Evolutionary conservation across 192 early-diverging fungal genomes (phyloP).

Genomic region (Coemansia reversa): DNA sequence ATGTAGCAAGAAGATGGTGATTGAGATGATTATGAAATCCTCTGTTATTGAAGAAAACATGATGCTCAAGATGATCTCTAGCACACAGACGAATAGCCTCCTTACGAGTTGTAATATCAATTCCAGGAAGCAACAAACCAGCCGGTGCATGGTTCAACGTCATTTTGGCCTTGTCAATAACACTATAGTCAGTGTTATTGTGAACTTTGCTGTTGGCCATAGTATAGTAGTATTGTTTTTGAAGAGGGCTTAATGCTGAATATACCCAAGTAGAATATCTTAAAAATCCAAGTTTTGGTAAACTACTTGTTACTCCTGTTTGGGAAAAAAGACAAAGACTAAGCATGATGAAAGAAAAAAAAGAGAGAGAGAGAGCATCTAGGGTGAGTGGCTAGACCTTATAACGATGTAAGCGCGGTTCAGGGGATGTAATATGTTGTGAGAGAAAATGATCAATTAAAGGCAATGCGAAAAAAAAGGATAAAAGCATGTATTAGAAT

Average conservation of each 20-base stretch:
- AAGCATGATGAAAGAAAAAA: too few relatives aligned
- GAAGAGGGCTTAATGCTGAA: not conserved
- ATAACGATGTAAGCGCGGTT: too few relatives aligned
- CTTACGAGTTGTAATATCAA: constrained; percentile 37
- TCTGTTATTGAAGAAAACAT: constrained; percentile 57
- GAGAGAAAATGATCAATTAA: too few relatives aligned
- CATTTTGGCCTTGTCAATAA: constrained; percentile 34
- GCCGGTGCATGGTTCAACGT: constrained; percentile 20
- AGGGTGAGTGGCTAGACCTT: too few relatives aligned
- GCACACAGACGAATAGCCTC: constrained; percentile 50
- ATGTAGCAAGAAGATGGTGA: constrained; percentile 60
- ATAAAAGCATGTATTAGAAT: too few relatives aligned
- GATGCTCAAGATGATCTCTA: constrained; percentile 54
- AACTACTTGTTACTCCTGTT: too few relatives aligned
- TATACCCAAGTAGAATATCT: not conserved
- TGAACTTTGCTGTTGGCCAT: constrained; percentile 4
- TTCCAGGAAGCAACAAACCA: constrained; percentile 44
- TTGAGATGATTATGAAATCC: constrained; percentile 61
- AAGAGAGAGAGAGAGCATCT: too few relatives aligned
- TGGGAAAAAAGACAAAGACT: too few relatives aligned
- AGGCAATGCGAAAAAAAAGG: too few relatives aligned
- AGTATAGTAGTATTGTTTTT: not conserved
- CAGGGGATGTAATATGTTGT: too few relatives aligned
- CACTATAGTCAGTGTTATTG: constrained; percentile 33
- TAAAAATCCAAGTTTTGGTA: too few relatives aligned